phyloP scores from a whole-genome alignment of 2,329 filamentous ascomycete genomes.

The Pseudogymnoascus sp. region DNA sequence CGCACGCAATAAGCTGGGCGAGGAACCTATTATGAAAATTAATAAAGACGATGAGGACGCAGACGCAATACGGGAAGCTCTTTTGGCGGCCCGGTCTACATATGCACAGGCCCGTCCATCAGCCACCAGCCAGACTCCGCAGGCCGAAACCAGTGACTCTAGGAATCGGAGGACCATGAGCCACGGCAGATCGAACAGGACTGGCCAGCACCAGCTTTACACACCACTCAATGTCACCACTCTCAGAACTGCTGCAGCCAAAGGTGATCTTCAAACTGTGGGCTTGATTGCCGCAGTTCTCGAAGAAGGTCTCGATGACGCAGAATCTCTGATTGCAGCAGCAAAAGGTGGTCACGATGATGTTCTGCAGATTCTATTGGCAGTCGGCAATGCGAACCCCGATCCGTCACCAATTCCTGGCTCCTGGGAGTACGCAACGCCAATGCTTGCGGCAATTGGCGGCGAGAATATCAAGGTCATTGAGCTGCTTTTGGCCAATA shows the following conservation, averaged over 20 bases:
- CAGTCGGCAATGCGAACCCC: slow-evolving; percentile 46
- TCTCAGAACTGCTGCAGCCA: slow-evolving; percentile 51
- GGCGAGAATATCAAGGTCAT: slow-evolving; percentile 81
- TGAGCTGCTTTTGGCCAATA: slow-evolving; percentile 68
- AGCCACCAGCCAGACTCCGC: slow-evolving; percentile 23
- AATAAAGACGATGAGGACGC: slow-evolving; percentile 67
- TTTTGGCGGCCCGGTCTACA: slow-evolving; percentile 58
- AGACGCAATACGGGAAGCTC: slow-evolving; percentile 65
- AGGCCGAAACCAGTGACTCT: slow-evolving; percentile 28
- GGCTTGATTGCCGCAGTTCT: slow-evolving; percentile 52
- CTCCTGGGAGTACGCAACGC: slow-evolving; percentile 70
- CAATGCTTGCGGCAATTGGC: slow-evolving; percentile 90
- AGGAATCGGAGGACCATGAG: slow-evolving; percentile 42
- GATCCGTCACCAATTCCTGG: slow-evolving; percentile 60
- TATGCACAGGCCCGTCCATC: slow-evolving; percentile 30
- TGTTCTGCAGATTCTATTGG: slow-evolving; percentile 36
- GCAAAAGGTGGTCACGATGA: slow-evolving; percentile 82
- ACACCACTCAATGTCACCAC: slow-evolving; percentile 56
- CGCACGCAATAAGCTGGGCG: slow-evolving; percentile 83
- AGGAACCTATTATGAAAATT: slow-evolving; percentile 83
- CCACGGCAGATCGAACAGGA: slow-evolving; percentile 51
- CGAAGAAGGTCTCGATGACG: slow-evolving; percentile 57
- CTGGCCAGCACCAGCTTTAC: slow-evolving; percentile 56
- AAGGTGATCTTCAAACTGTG: slow-evolving; percentile 55
- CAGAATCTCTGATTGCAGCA: slow-evolving; percentile 82